These are phyloP conservation scores for Calonectria montana DNA, from an alignment of 2,329 filamentous ascomycete species.

Conservation along the genomic window DNA sequence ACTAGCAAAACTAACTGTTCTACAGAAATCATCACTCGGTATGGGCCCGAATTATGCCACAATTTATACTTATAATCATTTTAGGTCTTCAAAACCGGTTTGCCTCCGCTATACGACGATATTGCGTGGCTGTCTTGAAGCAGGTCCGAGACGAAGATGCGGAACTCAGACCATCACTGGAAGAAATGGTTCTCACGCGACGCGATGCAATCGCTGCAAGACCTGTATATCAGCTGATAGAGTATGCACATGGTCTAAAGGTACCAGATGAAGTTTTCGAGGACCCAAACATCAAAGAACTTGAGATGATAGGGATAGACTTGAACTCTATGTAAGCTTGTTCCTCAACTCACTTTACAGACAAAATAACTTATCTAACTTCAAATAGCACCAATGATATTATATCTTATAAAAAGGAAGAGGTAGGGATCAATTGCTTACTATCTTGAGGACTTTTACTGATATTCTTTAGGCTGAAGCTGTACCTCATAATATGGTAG, in stretches of 20 bases:
- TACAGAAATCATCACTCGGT: background rate
- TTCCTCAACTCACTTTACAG: too few species aligned
- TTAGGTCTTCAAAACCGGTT: background rate
- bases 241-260: background rate
- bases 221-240: background rate
- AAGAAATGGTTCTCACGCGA: background rate
- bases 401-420: background rate
- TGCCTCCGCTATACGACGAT: background rate
- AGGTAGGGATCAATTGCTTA: background rate
- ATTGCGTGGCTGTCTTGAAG: background rate
- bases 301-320: background rate
- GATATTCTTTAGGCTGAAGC: background rate
- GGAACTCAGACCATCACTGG: background rate
- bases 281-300: background rate
- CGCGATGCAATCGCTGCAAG: background rate
- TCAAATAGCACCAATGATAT: background rate
- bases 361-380: background rate
- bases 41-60: background rate
- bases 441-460: background rate
- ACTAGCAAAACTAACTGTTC: background rate
- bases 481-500: slow-evolving; percentile 1
- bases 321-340: background rate
- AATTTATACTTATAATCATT: background rate
- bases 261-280: background rate
- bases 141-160: background rate